These are phyloP conservation scores for Geotrichum siamense DNA, from an alignment of 1,139 yeast species.

Conservation along the genomic window DNA sequence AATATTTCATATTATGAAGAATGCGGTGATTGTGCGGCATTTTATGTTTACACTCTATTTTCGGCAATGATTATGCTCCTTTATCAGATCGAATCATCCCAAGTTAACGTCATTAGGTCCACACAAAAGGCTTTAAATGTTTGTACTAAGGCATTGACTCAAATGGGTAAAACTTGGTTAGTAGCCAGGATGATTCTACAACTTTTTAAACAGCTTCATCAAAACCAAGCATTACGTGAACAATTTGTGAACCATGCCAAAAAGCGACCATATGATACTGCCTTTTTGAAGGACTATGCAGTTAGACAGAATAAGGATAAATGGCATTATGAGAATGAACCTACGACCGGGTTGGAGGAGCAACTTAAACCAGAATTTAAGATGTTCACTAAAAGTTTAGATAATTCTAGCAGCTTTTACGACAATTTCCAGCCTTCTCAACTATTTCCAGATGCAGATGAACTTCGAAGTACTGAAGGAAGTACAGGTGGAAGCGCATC, in stretches of 20 bases:
- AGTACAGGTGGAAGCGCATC: not conserved
- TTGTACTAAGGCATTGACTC: slow-evolving; percentile 47
- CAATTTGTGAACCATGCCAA: slow-evolving; percentile 23
- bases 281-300: slow-evolving; percentile 8
- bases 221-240: slow-evolving; percentile 27
- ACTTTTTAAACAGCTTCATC: slow-evolving; percentile 30
- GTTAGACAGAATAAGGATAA: not conserved
- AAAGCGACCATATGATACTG: slow-evolving; percentile 9
- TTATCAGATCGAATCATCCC: slow-evolving; percentile 62
- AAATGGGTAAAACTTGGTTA: slow-evolving; percentile 43
- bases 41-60: slow-evolving; percentile 48
- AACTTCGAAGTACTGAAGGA: not conserved
- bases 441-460: slow-evolving; percentile 29
- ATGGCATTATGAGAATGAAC: not conserved
- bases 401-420: slow-evolving; percentile 24
- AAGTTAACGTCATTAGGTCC: slow-evolving; percentile 49
- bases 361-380: slow-evolving; percentile 28
- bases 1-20: slow-evolving; percentile 49
- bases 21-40: slow-evolving; percentile 49
- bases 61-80: slow-evolving; percentile 67
- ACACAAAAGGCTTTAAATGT: slow-evolving; percentile 52
- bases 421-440: slow-evolving; percentile 37
- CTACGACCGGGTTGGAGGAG: not conserved
- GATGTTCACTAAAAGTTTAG: slow-evolving; percentile 32
- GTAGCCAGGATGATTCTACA: slow-evolving; percentile 36